Base-by-base conservation (phyloP, 805 yeast genomes). In the Wickerhamomyces chaumierensis region DNA sequence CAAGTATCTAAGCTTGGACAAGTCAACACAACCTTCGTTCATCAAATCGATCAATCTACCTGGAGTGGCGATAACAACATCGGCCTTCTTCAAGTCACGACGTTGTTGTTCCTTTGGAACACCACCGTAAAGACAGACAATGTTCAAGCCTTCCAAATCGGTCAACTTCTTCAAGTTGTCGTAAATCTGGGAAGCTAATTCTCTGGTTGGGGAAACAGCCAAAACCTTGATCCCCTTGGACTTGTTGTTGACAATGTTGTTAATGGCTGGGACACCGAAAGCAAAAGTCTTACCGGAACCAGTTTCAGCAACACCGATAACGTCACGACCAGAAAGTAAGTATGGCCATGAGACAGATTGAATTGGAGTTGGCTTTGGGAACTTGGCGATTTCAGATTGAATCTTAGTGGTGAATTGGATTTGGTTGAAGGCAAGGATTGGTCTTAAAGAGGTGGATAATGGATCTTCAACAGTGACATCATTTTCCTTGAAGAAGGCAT, bases 261-360 rank as follows among this genome's bases (percentile, higher is more conserved):
- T 70, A 38, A 90, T 72, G n/a, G 96, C 96, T 36, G 99, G 98
- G 25, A 92, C 92, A 57, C 96, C 95, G 58, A 90, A 92, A 0
- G 96, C 97, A 62, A 90, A 81, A 0, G 98, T 90, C 61, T 90
- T 90, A 55, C 98, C 98, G 1, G 96, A 85, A 31, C 98, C 98
- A 3, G 98, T 90, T 63, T 90, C 96, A 13, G 98, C 98, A 47
- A 90, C 95, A 59, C 97, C 98, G 48, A 90, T 75, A 19, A 88
- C 94, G 57, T 90, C 98, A 42, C 79, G 71, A 15, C 82, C 81
- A 17, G 73, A 63, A 37, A 87, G 63, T 38, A 90, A 63, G 55
- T 75, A 86, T 47, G 98, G 97, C 97, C 97, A 92, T 8, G 96
- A 73, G 34, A 77, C 85, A 25, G 95, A 73, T 66, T 90, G 98